These are phyloP conservation scores for Lagenaria siceraria DNA, from an alignment of 306 rosid genomes.

Conservation along the genomic window DNA sequence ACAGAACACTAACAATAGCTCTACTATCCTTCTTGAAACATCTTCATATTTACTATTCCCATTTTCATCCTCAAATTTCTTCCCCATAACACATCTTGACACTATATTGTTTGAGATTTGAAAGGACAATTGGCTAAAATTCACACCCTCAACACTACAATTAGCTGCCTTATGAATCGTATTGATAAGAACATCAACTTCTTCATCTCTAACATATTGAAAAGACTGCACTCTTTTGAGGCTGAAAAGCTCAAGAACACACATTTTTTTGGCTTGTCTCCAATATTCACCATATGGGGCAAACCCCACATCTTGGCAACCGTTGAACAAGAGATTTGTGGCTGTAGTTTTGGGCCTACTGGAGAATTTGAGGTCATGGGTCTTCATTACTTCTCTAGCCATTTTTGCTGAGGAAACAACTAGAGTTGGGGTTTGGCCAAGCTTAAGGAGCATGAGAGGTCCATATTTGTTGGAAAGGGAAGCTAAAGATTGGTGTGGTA, in stretches of 20 bases:
- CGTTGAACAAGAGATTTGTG: neutral
- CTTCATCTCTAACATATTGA: conserved; percentile 1
- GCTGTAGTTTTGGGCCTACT: neutral
- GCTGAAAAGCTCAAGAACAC: neutral
- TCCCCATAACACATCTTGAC: neutral
- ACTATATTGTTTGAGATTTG: neutral
- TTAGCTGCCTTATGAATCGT: neutral
- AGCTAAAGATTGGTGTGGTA: conserved; percentile 23
- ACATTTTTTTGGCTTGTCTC: conserved; percentile 8
- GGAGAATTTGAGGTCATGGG: neutral
- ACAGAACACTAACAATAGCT: neutral
- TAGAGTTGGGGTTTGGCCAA: conserved; percentile 29
- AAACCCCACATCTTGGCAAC: neutral
- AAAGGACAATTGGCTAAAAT: neutral
- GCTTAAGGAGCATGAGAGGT: conserved; percentile 37
- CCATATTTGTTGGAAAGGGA: conserved; percentile 26
- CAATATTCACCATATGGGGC: conserved; percentile 12
- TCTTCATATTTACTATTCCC: neutral
- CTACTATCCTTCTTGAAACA: neutral
- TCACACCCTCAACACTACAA: neutral
- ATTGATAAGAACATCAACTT: neutral
- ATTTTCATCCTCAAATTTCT: neutral
- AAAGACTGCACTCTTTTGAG: neutral
- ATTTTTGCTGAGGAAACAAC: neutral
- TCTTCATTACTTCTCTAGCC: neutral